Evolutionary conservation across 176 grass and related monocot genomes (phyloP), one percentile per base, ranked within the genome.

Genomic region (Elaeis guineensis): DNA sequence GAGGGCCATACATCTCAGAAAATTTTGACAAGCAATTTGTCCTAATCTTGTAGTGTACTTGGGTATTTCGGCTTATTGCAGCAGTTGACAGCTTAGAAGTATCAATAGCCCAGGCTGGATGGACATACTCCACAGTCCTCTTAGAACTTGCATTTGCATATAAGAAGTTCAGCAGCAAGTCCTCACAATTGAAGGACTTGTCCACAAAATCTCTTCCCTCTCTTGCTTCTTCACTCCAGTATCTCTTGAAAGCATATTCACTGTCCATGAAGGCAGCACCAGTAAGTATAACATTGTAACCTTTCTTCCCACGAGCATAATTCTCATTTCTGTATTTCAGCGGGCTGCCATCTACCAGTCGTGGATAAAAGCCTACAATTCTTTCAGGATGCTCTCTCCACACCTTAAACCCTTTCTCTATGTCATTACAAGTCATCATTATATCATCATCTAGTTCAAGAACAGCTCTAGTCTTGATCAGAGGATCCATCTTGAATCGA

Each of bases 391-490:
- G 82, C 55, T 98, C 93, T 29, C 93, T 85, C 93, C 93, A 98
- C 44, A 86, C 93, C 70, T 23, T 85, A 53, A 98, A 98, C 17
- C 93, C 93, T 75, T 98, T 98, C 72, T 98, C 93, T 3, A 98
- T 35, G 50, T 98, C 93, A 72, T 81, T 89, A 72, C 93, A 98
- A 14, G 93, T 86, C 93, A 98, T 98, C 93, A 98, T 83, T 72
- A 98, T 98, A 55, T 98, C 93, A 70, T 98, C 93, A 35, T 98
- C 93, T 57, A 98, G 73, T 61, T 98, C 93, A 69, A 98, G 64
- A 73, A 92, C 87, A 22, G 93, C 87, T 16, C 79, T 69, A 26
- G 93, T 98, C 59, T 89, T 98, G 77, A 98, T 98, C 65, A 89
- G 72, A 67, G 87, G 81, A 18, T 98, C 93, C 32, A 80, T 67